Evolutionary conservation across 2,329 filamentous ascomycete genomes (phyloP).

Genomic region (Verticillium klebahnii): DNA sequence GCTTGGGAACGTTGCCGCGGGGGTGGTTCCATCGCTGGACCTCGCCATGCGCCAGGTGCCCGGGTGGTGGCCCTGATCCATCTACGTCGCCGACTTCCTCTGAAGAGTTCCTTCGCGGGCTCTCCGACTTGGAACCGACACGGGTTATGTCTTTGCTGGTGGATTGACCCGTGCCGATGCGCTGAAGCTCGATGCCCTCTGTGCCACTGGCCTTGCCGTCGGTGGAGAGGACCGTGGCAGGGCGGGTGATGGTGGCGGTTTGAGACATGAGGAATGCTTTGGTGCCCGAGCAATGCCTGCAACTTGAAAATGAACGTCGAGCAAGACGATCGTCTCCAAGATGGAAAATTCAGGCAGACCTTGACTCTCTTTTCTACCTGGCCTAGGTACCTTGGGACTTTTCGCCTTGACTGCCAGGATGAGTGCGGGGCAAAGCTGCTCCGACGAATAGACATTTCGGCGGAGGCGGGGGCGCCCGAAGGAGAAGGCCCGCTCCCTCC

Average conservation of each 20-base stretch:
- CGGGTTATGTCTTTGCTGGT: background rate
- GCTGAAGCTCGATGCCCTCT: conserved; percentile 8
- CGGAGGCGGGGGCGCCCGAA: background rate
- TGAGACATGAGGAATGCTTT: conserved; percentile 7
- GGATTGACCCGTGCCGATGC: background rate
- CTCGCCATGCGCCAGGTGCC: conserved; percentile 4
- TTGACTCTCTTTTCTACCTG: background rate
- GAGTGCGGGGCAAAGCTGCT: background rate
- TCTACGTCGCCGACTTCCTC: background rate
- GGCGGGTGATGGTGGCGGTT: conserved; percentile 9
- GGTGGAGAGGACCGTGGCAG: background rate
- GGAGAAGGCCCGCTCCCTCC: background rate
- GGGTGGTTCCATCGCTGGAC: conserved; percentile 31
- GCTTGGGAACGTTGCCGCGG: conserved; percentile 22
- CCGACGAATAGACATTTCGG: background rate
- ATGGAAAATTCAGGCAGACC: background rate
- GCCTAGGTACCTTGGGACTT: no score
- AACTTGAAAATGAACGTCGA: background rate
- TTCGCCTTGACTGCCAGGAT: no score
- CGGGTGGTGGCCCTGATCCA: background rate
- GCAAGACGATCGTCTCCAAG: background rate
- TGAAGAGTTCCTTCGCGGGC: background rate
- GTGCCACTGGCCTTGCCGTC: background rate
- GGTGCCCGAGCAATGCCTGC: background rate
- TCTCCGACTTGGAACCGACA: background rate